Evolutionary conservation across 2,329 filamentous ascomycete species (phyloP).

Genomic region (Mycosphaerella arachidis): DNA sequence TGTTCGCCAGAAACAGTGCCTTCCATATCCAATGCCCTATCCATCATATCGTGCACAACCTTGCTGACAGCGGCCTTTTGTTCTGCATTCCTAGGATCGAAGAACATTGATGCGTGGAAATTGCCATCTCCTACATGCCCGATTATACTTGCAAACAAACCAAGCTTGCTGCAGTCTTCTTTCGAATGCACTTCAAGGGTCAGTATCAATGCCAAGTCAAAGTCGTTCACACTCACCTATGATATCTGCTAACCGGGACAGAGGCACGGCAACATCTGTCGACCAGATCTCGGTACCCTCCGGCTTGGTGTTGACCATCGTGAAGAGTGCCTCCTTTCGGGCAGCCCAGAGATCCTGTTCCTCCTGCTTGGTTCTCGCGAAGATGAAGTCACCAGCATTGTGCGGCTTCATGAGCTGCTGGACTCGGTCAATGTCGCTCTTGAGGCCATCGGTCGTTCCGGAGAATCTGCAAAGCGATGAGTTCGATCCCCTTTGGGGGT

Average conservation of each 20-base stretch:
- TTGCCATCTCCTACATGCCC: slow-evolving; percentile 93
- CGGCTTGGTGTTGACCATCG: slow-evolving; percentile 53
- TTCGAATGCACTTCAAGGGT: slow-evolving; percentile 57
- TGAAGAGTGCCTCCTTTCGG: slow-evolving; percentile 58
- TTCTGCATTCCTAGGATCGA: slow-evolving; percentile 63
- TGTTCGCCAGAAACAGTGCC: slow-evolving; percentile 53
- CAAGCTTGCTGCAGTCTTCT: slow-evolving; percentile 80
- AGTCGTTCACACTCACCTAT: slow-evolving; percentile 34
- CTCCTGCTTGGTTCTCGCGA: slow-evolving; percentile 19
- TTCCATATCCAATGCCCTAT: slow-evolving; percentile 87
- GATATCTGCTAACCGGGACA: slow-evolving; percentile 59
- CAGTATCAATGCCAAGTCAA: neutral
- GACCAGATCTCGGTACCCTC: slow-evolving; percentile 58
- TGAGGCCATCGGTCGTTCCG: slow-evolving; percentile 69
- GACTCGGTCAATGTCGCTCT: slow-evolving; percentile 69
- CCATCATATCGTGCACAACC: slow-evolving; percentile 81
- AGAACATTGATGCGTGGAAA: slow-evolving; percentile 91
- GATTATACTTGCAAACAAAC: slow-evolving; percentile 79
- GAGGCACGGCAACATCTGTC: slow-evolving; percentile 58
- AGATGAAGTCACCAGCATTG: slow-evolving; percentile 16
- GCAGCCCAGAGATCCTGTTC: slow-evolving; percentile 52
- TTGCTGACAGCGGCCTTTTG: slow-evolving; percentile 74
- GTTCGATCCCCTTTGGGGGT: neutral
- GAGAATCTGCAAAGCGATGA: slow-evolving; percentile 59
- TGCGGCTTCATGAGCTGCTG: slow-evolving; percentile 57